Base-by-base conservation (phyloP, 2,329 filamentous ascomycete genomes). In the Calonectria pseudoturangicola region DNA sequence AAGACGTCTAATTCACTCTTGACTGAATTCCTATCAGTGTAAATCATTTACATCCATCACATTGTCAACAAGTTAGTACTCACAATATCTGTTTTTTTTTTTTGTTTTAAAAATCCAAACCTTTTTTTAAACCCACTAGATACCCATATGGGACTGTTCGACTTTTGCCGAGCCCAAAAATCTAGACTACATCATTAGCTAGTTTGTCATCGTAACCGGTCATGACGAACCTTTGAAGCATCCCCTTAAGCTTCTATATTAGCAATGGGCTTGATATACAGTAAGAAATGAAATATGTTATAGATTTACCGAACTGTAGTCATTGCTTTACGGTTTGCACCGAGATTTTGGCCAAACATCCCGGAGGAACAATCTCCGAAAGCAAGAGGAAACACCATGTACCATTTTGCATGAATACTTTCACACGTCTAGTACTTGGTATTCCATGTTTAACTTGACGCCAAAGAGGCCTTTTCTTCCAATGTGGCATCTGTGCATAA, bases 381-480 rank as follows among this genome's bases (percentile, higher is more conserved):
- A 10, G 33, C 54, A 2, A 58, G 33, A 18, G 54, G 41, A 8
- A 58, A 33, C 0, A 33, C 13, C n/a, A 41, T 15, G 13, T 33
- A 33, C n/a, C 39, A 21, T 41, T 21, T 27, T 7, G 33, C 33
- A 27, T 25, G 54, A 21, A 41, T 21, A 41, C 27, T 33, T 2
- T 30, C 54, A 41, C 39, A 58, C 21, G 54, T 41, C 54, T 33
- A 41, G 16, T 41, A 28, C 33, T 58, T n/a, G 25, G n/a, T 9
- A 13, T 25, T 41, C 21, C 54, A 58, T 10, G 54, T 15, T 12
- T 58, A n/a, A 21, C 25, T 39, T 5, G 54, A 58, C 39, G 15
- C 54, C 9, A 58, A 25, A 33, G 39, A 58, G 2, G n/a, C 54
- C 21, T 58, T 58, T 27, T 58, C 54, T 41, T 58, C 54, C n/a